phyloP scores from a whole-genome alignment of 2,329 filamentous ascomycete species.

The Ustulina deusta region DNA sequence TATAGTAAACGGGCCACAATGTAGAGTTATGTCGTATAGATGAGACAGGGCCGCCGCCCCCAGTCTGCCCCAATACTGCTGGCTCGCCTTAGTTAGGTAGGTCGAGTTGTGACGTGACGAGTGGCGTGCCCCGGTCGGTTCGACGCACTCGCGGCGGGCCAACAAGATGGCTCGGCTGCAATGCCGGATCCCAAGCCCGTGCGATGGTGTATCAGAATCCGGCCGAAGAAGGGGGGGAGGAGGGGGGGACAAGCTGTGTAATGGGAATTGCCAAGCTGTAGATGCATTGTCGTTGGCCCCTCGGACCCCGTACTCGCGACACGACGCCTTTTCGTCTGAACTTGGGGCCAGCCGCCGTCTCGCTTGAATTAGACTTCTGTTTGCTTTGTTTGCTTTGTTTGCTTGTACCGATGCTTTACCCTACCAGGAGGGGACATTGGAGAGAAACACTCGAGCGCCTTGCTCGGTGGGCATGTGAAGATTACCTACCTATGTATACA shows the following conservation, averaged over 20 bases:
- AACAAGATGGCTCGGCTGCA: conserved; percentile 32
- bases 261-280: conserved; percentile 22
- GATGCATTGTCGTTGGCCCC: conserved; percentile 15
- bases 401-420: background rate
- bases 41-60: background rate
- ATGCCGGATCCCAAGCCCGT: conserved; percentile 28
- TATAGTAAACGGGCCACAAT: background rate
- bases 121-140: conserved; percentile 6
- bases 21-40: background rate
- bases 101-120: conserved; percentile 2
- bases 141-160: conserved; percentile 23
- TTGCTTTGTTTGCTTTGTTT: background rate
- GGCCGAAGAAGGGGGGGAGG: conserved; percentile 18
- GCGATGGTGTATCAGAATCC: conserved; percentile 33
- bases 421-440: background rate
- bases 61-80: background rate
- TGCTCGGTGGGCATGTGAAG: no score
- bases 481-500: background rate
- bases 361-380: no score
- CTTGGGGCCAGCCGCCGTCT: background rate
- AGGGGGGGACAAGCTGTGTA: conserved; percentile 1
- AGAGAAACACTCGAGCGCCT: background rate
- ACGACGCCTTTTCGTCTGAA: background rate
- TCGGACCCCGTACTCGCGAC: conserved; percentile 20
- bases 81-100: background rate